phyloP scores from a whole-genome alignment of 768 basidiomycete genomes.

The Trametes cubensis region DNA sequence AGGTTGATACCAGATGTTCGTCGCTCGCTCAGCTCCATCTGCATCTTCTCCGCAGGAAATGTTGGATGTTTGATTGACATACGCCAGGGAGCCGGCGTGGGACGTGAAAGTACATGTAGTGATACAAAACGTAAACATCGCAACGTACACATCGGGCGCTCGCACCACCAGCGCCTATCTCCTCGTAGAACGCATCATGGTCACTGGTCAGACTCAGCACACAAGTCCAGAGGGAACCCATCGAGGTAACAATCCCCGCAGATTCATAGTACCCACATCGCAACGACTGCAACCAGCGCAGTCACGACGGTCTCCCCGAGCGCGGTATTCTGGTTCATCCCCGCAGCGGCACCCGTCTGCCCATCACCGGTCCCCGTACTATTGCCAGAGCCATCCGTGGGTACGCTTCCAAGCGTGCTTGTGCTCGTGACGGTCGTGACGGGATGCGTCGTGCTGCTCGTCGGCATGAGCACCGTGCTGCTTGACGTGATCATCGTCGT shows the following conservation, averaged over 20 bases:
- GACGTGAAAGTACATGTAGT: no score
- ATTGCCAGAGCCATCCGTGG: background rate
- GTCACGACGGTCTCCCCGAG: background rate
- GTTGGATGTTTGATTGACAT: no score
- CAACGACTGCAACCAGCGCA: background rate
- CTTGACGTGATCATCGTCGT: slow-evolving; percentile 9
- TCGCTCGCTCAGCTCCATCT: no score
- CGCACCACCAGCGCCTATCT: no score
- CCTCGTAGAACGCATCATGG: no score
- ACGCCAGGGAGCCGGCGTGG: no score
- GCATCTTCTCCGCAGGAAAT: no score
- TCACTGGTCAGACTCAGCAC: no score
- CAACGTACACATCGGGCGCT: no score
- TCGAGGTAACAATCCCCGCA: background rate
- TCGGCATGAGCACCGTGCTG: slow-evolving; percentile 5
- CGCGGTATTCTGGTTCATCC: background rate
- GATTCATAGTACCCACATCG: background rate
- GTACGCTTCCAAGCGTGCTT: slow-evolving; percentile 9
- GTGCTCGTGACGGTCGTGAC: slow-evolving; percentile 13
- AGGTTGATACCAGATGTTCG: no score
- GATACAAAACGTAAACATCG: no score
- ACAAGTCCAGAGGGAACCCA: no score
- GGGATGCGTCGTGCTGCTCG: slow-evolving; percentile 4
- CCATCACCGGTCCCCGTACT: background rate
- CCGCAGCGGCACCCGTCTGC: background rate